phyloP scores from a whole-genome alignment of 2,329 filamentous ascomycete genomes.

The Corynespora cassiicola region DNA sequence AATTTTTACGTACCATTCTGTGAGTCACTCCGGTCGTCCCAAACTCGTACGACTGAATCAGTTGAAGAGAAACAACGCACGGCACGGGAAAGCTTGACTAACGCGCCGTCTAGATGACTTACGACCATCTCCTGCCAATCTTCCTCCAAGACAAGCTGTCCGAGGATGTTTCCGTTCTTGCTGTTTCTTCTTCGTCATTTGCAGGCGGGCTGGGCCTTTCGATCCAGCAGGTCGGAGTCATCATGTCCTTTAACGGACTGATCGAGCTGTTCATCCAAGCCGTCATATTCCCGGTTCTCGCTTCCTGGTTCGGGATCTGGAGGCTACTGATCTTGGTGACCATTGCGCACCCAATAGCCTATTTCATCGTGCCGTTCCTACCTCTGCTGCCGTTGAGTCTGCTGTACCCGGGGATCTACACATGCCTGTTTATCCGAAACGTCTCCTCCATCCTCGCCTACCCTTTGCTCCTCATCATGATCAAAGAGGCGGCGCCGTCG shows the following conservation, averaged over 20 bases:
- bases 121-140: constrained; percentile 89
- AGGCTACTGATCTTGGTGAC: constrained; percentile 70
- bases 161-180: constrained; percentile 36
- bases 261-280: constrained; percentile 77
- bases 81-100: constrained; percentile 1
- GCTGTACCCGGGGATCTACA: constrained; percentile 68
- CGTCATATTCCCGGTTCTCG: constrained; percentile 70
- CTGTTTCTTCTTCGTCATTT: constrained; percentile 37
- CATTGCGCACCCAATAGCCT: constrained; percentile 69
- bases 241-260: constrained; percentile 72
- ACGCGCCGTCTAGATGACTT: constrained; percentile 69
- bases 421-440: constrained; percentile 70
- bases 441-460: constrained; percentile 67
- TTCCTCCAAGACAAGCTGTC: constrained; percentile 81
- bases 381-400: constrained; percentile 62
- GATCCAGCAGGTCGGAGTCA: constrained; percentile 70
- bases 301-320: constrained; percentile 71
- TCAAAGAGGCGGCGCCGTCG: constrained; percentile 74
- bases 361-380: constrained; percentile 73
- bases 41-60: background rate
- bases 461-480: constrained; percentile 71
- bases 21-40: constrained; percentile 14
- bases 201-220: constrained; percentile 71
- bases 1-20: constrained; percentile 89
- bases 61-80: background rate